phyloP scores from a whole-genome alignment of 768 basidiomycete species.

The Trametes elegans region DNA sequence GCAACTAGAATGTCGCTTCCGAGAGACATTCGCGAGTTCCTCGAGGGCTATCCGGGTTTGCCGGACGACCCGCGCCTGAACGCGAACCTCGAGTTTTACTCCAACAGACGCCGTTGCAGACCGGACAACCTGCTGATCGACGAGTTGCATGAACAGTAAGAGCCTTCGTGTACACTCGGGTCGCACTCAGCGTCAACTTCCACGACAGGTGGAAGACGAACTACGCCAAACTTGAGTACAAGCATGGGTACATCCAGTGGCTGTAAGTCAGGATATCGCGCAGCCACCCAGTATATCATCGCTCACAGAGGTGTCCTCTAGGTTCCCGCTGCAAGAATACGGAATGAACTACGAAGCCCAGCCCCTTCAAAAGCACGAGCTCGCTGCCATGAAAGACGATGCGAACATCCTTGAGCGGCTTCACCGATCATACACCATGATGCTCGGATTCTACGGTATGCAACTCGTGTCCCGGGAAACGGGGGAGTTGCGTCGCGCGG shows the following conservation, averaged over 20 bases:
- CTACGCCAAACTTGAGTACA: constrained; percentile 58
- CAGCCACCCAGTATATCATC: too few relatives aligned
- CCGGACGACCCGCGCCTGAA: constrained; percentile 38
- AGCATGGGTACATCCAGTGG: constrained; percentile 80
- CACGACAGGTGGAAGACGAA: constrained; percentile 59
- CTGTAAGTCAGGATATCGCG: constrained; percentile 44
- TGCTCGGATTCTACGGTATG: constrained; percentile 85
- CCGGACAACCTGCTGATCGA: constrained; percentile 63
- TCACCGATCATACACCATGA: constrained; percentile 60
- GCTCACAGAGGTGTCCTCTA: too few relatives aligned
- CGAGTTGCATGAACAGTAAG: constrained; percentile 60
- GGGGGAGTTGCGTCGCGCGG: constrained; percentile 55
- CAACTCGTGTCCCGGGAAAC: constrained; percentile 53
- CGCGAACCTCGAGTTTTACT: constrained; percentile 63
- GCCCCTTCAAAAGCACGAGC: constrained; percentile 66
- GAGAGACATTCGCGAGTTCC: constrained; percentile 54
- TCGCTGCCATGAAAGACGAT: constrained; percentile 52
- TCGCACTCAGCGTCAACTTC: neutral
- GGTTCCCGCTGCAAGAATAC: constrained; percentile 72
- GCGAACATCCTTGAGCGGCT: constrained; percentile 47
- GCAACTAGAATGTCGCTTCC: constrained; percentile 34
- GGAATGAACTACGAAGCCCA: constrained; percentile 71
- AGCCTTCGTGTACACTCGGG: neutral
- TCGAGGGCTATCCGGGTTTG: constrained; percentile 49
- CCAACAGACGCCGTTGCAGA: constrained; percentile 50